Base-by-base conservation (phyloP, 2,329 filamentous ascomycete species). In the Epichloe sibirici region DNA sequence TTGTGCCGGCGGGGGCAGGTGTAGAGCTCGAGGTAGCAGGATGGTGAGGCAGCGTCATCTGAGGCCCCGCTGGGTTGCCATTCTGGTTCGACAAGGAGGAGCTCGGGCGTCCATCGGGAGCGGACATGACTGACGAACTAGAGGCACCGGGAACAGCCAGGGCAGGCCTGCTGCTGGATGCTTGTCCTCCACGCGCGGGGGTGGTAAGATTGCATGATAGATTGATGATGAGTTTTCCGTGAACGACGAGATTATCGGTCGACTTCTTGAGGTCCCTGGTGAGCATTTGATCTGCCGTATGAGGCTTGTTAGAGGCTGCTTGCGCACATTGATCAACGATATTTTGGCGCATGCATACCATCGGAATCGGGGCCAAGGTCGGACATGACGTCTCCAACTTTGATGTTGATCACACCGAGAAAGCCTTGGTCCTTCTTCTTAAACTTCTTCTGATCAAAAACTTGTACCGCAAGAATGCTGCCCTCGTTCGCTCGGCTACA, bases 391-490 rank as follows among this genome's bases (percentile, higher is more conserved):
- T 94, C 90, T 62, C 93, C 93, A 60, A 98, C 86, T 54, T 90
- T 85, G 62, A 98, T 86, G 68, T 98, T 98, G 65, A 98, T 96
- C 51, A 98, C 93, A 53, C 93, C 93, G 6, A 98, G 77, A 66
- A 98, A 98, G 8, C 93, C 93, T 69, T 98, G 93, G 62, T 98
- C 93, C 89, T 97, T 98, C 82, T 98, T 98, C 78, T 98, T 98
- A 75, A 98, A 98, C 74, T 98, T 98, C 76, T 96, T 96, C 72
- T 98, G 93, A 71, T 98, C 93, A 67, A 98, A 98, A 52, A 98
- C 95, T 67, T 98, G 93, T 46, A 98, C 90, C 7, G 93, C 93
- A 47, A 98, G 78, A 64, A 98, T 96, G 69, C 90, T 95, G 64
- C 95, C 91, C 68, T 98, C 93, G 56, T 85, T 93, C 55, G 89